These are phyloP conservation scores for Leptographium procerum DNA, from an alignment of 2,329 filamentous ascomycete species.

Conservation along the genomic window DNA sequence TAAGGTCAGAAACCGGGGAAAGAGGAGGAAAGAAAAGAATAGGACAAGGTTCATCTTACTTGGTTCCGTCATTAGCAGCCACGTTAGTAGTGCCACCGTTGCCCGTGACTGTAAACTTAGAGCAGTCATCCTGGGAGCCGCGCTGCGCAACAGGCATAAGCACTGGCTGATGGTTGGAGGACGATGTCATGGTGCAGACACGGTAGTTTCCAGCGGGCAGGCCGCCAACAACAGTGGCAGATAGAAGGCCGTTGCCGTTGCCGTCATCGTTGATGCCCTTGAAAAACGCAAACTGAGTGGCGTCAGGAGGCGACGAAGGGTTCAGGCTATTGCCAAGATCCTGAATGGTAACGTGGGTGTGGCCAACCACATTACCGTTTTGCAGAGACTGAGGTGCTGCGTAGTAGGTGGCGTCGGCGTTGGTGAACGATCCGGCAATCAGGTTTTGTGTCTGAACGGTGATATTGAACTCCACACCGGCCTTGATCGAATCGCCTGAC, in stretches of 20 bases:
- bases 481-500: conserved; percentile 33
- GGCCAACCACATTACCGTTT: conserved; percentile 41
- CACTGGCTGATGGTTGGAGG: conserved; percentile 32
- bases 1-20: not conserved
- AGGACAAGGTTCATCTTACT: conserved; percentile 1
- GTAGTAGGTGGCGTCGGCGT: conserved; percentile 49
- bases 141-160: conserved; percentile 33
- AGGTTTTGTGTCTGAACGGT: conserved; percentile 41
- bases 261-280: conserved; percentile 29
- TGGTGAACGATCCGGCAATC: conserved; percentile 45
- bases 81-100: conserved; percentile 16
- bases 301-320: conserved; percentile 36
- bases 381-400: conserved; percentile 42
- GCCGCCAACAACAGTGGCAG: conserved; percentile 24
- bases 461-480: conserved; percentile 41
- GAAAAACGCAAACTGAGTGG: conserved; percentile 33
- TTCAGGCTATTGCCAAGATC: conserved; percentile 38
- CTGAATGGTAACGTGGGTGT: conserved; percentile 49
- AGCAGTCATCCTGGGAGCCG: conserved; percentile 33
- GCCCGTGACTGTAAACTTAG: conserved; percentile 27
- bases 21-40: no score
- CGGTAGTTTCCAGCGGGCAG: conserved; percentile 30
- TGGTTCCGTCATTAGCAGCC: conserved; percentile 18
- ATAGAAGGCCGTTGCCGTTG: conserved; percentile 25
- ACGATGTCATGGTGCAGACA: conserved; percentile 28